Evolutionary conservation across 1,284 basidiomycete species (phyloP), one percentile per base, ranked within the genome.

Genomic region (Trichosporon ovoides): DNA sequence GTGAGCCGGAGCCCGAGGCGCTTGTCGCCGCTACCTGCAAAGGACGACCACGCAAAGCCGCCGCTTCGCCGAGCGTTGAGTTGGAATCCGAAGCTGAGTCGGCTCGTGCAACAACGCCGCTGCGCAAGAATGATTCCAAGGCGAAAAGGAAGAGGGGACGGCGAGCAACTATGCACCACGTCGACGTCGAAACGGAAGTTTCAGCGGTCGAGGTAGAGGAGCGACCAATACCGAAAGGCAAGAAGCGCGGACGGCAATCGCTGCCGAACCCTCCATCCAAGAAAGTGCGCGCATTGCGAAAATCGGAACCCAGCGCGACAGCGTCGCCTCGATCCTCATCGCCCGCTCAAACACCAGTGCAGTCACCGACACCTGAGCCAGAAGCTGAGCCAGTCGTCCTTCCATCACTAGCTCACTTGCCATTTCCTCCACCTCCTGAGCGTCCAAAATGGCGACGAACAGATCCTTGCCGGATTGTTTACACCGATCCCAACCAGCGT

Each of bases 401-500:
- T 60, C 68, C 65, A 33, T 70, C 65, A 28, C 68, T 71, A 48
- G 72, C 68, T 16, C 69, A 71, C 56, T 63, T 68, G 49, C 67
- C 65, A 38, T 70, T 71, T 56, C 63, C 62, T 14, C 68, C 66
- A 20, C 71, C 65, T 33, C 75, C 66, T 61, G 69, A 7, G 69
- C 67, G 73, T 1, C 58, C 63, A 18, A 77, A 85, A 52, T 85
- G 83, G 68, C 84, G 87, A 52, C 78, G 88, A 52, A 83, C 82
- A 52, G 81, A 90, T 36, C 83, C 88, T 35, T 84, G 87, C n/a
- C 50, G 20, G 5, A 55, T 69, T 18, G 72, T 77, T 2, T 82
- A 86, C 58, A 84, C 89, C 0, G 82, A 86, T 68, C 89, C 87
- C 0, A 69, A 67, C 14, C 91, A 94, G 72, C 79, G 80, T 13